Percentiles rank a stretch among this genome's conserved stretches.
Conservation (phyloP, 805 yeast species). For the Starmera pachycereana region DNA sequence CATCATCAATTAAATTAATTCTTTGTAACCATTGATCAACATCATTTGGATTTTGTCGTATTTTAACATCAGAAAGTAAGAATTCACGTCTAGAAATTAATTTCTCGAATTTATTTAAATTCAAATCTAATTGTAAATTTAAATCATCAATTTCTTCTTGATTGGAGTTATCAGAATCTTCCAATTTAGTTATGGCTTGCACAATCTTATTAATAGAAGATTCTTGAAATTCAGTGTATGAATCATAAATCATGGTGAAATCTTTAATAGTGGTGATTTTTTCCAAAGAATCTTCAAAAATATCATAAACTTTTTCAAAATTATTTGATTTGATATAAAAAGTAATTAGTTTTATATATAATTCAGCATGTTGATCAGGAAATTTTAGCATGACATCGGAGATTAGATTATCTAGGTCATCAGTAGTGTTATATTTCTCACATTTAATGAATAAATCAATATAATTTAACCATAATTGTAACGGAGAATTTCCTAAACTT, state of each 20-base stretch:
- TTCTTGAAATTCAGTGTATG: constrained; percentile 53
- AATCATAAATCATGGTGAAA: constrained; percentile 54
- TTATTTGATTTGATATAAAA: constrained; percentile 33
- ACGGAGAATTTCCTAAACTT: constrained; percentile 29
- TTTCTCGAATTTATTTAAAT: constrained; percentile 39
- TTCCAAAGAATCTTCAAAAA: constrained; percentile 38
- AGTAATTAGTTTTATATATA: constrained; percentile 37
- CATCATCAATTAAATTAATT: constrained; percentile 32
- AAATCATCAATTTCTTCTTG: constrained; percentile 7
- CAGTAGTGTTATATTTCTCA: constrained; percentile 3
- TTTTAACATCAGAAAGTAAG: constrained; percentile 52
- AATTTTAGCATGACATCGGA: constrained; percentile 28
- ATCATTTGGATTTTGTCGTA: constrained; percentile 52
- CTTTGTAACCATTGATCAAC: constrained; percentile 65
- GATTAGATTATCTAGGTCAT: constrained; percentile 26
- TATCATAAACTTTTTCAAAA: constrained; percentile 27
- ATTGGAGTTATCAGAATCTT: constrained; percentile 9
- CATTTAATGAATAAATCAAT: constrained; percentile 24
- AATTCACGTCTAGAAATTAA: constrained; percentile 48
- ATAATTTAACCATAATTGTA: constrained; percentile 38
- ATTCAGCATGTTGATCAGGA: constrained; percentile 48
- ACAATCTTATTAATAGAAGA: constrained; percentile 21
- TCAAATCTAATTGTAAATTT: constrained; percentile 29
- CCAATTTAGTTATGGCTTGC: constrained; percentile 2
- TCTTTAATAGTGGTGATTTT: constrained; percentile 43